Evolutionary conservation across 2,329 filamentous ascomycete species (phyloP), one percentile per base, ranked within the genome.

Genomic region (Apiospora marii): DNA sequence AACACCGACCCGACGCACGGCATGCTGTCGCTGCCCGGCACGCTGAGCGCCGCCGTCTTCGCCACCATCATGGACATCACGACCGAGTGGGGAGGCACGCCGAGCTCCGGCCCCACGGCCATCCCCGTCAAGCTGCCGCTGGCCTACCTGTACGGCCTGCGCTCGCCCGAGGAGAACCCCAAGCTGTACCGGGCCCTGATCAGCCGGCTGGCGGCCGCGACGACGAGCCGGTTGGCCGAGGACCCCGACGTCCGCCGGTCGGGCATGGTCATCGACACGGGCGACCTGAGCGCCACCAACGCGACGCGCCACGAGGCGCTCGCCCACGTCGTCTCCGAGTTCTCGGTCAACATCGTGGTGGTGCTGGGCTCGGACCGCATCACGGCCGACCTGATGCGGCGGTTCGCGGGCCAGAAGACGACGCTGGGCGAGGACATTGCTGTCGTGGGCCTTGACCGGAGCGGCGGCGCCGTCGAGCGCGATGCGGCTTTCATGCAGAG

Each of bases 61-160:
- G 93, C 93, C 13, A 94, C 93, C 0, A 90, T 97, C 77, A 90
- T 98, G 84, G 96, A 98, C 81, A 88, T 97, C 0, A 88, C 90
- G 77, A 86, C 87, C 2, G 93, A 96, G 78, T 98, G 95, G 92
- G 96, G 96, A 13, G 94, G 90, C 76, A 95, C 94, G 77, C 95
- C 96, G 0, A 97, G 95, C 78, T 97, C 93, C 76, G 96, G 96
- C 0, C 95, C 96, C 0, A 96, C 93, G 77, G 90, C 92, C 0
- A 91, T 97, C 24, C 95, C 96, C 0, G 94, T 98, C 70, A 98
- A 98, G 85, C 87, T 98, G 77, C 96, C 96, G 6, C 85, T 99
- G 71, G 94, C 96, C 41, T 97, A 98, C 80, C 94, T 95, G 82
- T 97, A 94, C 81, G 96, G 96, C 22, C 86, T 93, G 74, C 87